Conservation (phyloP, 805 yeast genomes). For the Kurtzmaniella cleridarum region DNA sequence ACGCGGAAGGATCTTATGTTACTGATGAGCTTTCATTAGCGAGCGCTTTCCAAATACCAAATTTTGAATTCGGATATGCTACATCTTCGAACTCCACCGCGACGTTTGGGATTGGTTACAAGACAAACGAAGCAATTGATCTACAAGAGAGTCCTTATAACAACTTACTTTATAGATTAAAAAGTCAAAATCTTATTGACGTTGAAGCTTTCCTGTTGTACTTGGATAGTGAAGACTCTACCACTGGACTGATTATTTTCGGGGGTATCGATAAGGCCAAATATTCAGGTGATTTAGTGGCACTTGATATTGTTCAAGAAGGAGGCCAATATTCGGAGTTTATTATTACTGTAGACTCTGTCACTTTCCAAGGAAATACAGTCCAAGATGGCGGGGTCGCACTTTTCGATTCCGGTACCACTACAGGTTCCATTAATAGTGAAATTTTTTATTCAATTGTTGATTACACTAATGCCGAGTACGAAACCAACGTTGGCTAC, state of each 20-base stretch:
- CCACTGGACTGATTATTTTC: constrained; percentile 33
- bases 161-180: constrained; percentile 23
- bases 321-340: constrained; percentile 11
- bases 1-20: constrained; percentile 12
- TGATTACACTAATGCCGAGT: no score
- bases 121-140: constrained; percentile 6
- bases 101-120: constrained; percentile 16
- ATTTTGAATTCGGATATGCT: constrained; percentile 14
- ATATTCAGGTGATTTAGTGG: constrained; percentile 28
- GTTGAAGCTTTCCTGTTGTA: constrained; percentile 43
- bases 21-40: constrained; percentile 10
- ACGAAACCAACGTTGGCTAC: no score
- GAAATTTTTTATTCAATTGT: background rate
- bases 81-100: constrained; percentile 17
- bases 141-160: constrained; percentile 8
- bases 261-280: constrained; percentile 42
- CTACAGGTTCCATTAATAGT: constrained; percentile 13
- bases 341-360: constrained; percentile 14
- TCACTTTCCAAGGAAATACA: constrained; percentile 8
- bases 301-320: constrained; percentile 14
- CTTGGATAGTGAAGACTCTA: constrained; percentile 26
- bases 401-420: constrained; percentile 55
- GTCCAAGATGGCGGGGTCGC: constrained; percentile 21
- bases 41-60: constrained; percentile 6
- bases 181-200: constrained; percentile 35